Percentiles rank a stretch among this genome's conserved stretches.
Evolutionary conservation across 2,329 filamentous ascomycete species (phyloP).

Genomic region (Colletotrichum zoysiae): DNA sequence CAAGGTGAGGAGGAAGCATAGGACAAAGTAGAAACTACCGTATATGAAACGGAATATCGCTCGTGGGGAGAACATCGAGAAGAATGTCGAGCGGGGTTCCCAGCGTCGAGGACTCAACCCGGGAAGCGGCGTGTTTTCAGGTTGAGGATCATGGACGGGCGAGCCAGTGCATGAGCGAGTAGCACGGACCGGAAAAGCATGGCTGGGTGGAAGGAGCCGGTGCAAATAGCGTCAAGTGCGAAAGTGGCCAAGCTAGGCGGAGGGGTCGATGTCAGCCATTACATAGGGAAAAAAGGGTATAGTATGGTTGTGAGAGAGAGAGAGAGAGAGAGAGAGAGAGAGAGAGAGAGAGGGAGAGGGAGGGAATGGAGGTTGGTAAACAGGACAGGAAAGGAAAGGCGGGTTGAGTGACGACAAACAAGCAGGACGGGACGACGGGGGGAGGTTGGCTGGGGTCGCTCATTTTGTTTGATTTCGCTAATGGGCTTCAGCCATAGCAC

Average conservation of each 20-base stretch:
- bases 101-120: conserved; percentile 40
- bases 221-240: conserved; percentile 11
- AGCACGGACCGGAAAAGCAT: conserved; percentile 44
- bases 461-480: conserved; percentile 36
- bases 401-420: conserved; percentile 34
- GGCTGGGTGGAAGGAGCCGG: conserved; percentile 34
- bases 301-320: conserved; percentile 11
- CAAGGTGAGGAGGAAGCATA: conserved; percentile 79
- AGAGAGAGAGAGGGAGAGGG: neutral
- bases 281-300: conserved; percentile 29
- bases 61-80: conserved; percentile 56
- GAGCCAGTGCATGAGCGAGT: conserved; percentile 43
- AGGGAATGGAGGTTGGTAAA: conserved; percentile 31
- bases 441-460: conserved; percentile 33
- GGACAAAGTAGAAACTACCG: conserved; percentile 79
- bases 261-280: conserved; percentile 31
- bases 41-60: conserved; percentile 85
- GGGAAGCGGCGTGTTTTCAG: conserved; percentile 42
- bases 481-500: neutral
- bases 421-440: conserved; percentile 19
- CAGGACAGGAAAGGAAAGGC: neutral
- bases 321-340: neutral
- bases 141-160: conserved; percentile 36
- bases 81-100: conserved; percentile 23
- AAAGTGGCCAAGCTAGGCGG: conserved; percentile 16